Evolutionary conservation across 1,284 basidiomycete genomes (phyloP).

Genomic region (Cutaneotrichosporon mucoides): DNA sequence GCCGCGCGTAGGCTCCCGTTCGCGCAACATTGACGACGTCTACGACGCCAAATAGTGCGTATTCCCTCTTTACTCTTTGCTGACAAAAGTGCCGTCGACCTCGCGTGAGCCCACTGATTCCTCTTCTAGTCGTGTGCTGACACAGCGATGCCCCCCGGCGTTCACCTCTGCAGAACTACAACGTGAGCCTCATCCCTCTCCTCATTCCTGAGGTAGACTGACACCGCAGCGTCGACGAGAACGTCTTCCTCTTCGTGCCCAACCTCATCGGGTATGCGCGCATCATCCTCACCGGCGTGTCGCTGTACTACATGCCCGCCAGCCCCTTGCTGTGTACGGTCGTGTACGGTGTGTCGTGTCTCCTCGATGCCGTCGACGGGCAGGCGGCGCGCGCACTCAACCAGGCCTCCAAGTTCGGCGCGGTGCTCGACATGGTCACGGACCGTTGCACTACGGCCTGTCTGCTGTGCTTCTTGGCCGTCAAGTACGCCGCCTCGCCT

Average conservation of each 20-base stretch:
- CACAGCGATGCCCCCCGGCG: conserved; percentile 2
- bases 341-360: conserved; percentile 84
- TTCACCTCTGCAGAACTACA: conserved; percentile 20
- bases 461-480: conserved; percentile 84
- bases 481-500: conserved; percentile 57
- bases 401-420: conserved; percentile 94
- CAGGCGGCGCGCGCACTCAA: conserved; percentile 83
- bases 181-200: conserved; percentile 91
- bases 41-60: conserved; percentile 49
- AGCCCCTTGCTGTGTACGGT: conserved; percentile 91
- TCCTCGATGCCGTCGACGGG: conserved; percentile 94
- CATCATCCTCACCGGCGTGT: conserved; percentile 81
- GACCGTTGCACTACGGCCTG: conserved; percentile 96
- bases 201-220: conserved; percentile 51
- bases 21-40: conserved; percentile 39
- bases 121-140: not conserved
- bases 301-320: conserved; percentile 89
- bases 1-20: conserved; percentile 35
- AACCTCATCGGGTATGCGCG: conserved; percentile 96
- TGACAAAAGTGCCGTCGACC: conserved; percentile 40
- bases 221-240: conserved; percentile 56
- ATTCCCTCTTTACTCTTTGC: not conserved
- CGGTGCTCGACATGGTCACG: conserved; percentile 99
- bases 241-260: conserved; percentile 92
- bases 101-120: conserved; percentile 35